Evolutionary conservation across 805 yeast species (phyloP).

Genomic region (Cyberlindnera maritima): DNA sequence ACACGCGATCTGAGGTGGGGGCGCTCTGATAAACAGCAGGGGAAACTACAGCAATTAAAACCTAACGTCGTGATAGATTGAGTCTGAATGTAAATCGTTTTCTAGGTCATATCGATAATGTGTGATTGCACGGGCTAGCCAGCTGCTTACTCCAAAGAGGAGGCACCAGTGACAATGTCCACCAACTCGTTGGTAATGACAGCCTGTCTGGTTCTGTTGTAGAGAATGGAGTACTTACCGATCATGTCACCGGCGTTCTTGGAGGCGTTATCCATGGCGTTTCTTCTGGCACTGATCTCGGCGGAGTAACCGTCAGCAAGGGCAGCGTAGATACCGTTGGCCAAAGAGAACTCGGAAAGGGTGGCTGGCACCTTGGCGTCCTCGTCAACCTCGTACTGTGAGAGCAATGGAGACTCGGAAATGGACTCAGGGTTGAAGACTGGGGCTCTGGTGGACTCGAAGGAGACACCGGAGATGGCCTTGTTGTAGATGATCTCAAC

Average conservation of each 20-base stretch:
- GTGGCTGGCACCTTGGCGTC: slow-evolving; percentile 66
- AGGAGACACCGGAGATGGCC: slow-evolving; percentile 84
- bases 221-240: slow-evolving; percentile 90
- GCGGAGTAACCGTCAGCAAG: slow-evolving; percentile 98
- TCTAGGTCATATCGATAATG: slow-evolving; percentile 13
- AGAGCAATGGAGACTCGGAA: slow-evolving; percentile 80
- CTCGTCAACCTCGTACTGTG: slow-evolving; percentile 77
- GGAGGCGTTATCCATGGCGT: slow-evolving; percentile 99
- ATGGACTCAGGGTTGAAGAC: slow-evolving; percentile 70
- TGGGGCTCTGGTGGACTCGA: slow-evolving; percentile 73
- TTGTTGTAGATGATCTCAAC: slow-evolving; percentile 84
- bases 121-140: slow-evolving; percentile 11
- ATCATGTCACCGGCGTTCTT: slow-evolving; percentile 99
- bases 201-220: slow-evolving; percentile 99
- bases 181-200: slow-evolving; percentile 99
- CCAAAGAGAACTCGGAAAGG: slow-evolving; percentile 81
- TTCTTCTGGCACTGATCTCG: slow-evolving; percentile 97
- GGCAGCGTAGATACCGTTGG: slow-evolving; percentile 86
- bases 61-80: slow-evolving; percentile 8
- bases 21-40: too few species aligned
- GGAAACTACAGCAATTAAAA: not conserved
- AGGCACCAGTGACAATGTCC: slow-evolving; percentile 99
- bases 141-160: slow-evolving; percentile 77
- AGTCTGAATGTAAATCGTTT: slow-evolving; percentile 9
- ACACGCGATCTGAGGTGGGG: too few species aligned